phyloP scores from a whole-genome alignment of 1,284 basidiomycete species.

The Fomes fomentarius region DNA sequence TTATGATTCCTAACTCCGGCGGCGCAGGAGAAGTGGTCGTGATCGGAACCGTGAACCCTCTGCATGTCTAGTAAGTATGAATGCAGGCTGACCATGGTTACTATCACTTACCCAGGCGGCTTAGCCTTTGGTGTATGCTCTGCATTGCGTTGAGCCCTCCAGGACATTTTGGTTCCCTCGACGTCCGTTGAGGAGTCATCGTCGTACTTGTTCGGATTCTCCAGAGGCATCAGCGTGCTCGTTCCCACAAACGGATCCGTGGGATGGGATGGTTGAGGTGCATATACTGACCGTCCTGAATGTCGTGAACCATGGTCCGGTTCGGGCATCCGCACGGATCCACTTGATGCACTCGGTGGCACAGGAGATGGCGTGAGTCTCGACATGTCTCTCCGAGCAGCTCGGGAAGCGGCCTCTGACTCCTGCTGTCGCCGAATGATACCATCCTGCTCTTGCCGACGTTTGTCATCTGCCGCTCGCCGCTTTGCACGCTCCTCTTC shows the following conservation, averaged over 20 bases:
- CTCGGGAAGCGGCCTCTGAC: conserved; percentile 39
- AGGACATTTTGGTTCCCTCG: conserved; percentile 25
- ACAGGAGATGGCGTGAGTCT: conserved; percentile 23
- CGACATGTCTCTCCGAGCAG: conserved; percentile 32
- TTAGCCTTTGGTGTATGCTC: conserved; percentile 29
- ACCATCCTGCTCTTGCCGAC: conserved; percentile 47
- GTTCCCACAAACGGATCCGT: conserved; percentile 28
- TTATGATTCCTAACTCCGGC: conserved; percentile 43
- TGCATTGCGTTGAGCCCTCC: conserved; percentile 17
- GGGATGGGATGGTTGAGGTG: conserved; percentile 33
- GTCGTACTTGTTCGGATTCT: conserved; percentile 46
- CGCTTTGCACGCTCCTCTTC: conserved; percentile 30
- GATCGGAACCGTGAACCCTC: conserved; percentile 38
- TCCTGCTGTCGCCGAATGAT: conserved; percentile 52
- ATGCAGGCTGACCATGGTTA: too few relatives aligned
- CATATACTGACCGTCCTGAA: conserved; percentile 20
- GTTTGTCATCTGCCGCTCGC: conserved; percentile 31
- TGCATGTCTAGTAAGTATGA: conserved; percentile 9
- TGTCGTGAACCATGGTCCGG: conserved; percentile 9
- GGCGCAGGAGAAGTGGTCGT: conserved; percentile 67
- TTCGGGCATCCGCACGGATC: conserved; percentile 21
- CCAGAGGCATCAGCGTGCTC: conserved; percentile 43
- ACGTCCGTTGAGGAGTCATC: conserved; percentile 34
- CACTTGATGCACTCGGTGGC: conserved; percentile 7
- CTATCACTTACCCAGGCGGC: conserved; percentile 32